phyloP scores from a whole-genome alignment of 257 asterid species.

The Nicotiana tomentosiformis region DNA sequence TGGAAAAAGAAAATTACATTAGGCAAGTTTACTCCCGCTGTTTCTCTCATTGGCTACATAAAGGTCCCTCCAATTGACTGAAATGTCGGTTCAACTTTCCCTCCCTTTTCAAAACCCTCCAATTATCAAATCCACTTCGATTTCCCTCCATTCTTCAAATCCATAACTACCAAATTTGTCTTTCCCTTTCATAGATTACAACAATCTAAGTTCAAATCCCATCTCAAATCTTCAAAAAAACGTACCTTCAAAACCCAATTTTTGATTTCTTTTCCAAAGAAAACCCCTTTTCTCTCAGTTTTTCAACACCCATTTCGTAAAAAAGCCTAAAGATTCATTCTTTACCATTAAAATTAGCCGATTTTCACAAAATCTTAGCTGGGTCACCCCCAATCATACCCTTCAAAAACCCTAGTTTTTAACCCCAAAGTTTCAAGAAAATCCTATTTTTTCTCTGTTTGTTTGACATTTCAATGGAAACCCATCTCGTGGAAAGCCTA shows the following conservation, averaged over 20 bases:
- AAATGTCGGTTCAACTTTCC: conserved; percentile 15
- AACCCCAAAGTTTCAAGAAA: too few relatives aligned
- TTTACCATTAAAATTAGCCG: neutral
- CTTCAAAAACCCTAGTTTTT: too few relatives aligned
- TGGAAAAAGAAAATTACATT: too few relatives aligned
- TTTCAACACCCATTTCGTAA: conserved; percentile 17
- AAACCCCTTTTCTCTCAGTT: conserved; percentile 7
- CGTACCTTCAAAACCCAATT: neutral
- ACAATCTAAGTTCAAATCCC: conserved; percentile 16
- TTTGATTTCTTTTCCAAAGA: conserved; percentile 5
- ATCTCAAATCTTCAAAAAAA: neutral
- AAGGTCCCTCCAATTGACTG: neutral
- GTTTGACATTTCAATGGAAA: conserved; percentile 16
- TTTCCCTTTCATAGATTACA: neutral
- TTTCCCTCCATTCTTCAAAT: neutral
- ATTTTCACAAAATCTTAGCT: neutral
- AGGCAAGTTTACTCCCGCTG: too few relatives aligned
- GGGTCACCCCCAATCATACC: too few relatives aligned
- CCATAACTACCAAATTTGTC: neutral
- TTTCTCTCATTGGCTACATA: too few relatives aligned
- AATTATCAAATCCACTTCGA: neutral
- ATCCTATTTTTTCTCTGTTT: too few relatives aligned
- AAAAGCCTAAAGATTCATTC: conserved; percentile 9
- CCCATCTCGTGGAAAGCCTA: neutral
- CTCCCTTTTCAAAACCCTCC: conserved; percentile 26